Percentiles rank a stretch among this genome's conserved stretches.
Evolutionary conservation across 331 rosid species (phyloP).

Genomic region (Erythrophleum ivorense): DNA sequence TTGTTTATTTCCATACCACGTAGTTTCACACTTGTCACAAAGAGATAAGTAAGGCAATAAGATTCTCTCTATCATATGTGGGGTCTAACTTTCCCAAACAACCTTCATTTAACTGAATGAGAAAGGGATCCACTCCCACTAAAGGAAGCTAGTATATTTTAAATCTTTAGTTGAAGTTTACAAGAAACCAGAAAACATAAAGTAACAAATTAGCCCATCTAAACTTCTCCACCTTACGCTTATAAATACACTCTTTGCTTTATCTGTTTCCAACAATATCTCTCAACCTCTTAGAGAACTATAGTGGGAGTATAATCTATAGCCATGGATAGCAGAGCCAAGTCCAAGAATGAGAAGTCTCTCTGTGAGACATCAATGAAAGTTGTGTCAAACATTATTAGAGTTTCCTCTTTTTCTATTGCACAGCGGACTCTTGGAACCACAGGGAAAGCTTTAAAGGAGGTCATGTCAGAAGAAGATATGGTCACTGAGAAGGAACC

Average conservation of each 20-base stretch:
- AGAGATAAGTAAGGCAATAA: conserved; percentile 25
- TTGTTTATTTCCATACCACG: background rate
- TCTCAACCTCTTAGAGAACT: background rate
- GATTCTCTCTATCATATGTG: conserved; percentile 39
- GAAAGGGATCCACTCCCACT: conserved; percentile 46
- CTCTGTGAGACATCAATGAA: conserved; percentile 74
- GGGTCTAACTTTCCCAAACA: conserved; percentile 35
- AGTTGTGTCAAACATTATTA: conserved; percentile 68
- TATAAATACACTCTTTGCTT: background rate
- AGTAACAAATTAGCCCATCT: background rate
- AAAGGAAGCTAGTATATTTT: conserved; percentile 26
- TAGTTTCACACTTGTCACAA: conserved; percentile 32
- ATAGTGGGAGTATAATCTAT: background rate
- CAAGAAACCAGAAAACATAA: conserved; percentile 25
- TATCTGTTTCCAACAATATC: background rate
- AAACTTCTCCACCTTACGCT: background rate
- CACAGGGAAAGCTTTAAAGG: conserved; percentile 15
- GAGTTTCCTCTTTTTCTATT: conserved; percentile 64
- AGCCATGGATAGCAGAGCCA: conserved; percentile 51
- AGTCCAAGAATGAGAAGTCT: conserved; percentile 46
- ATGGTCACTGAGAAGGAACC: conserved; percentile 30
- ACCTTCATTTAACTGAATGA: conserved; percentile 42
- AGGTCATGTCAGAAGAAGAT: background rate
- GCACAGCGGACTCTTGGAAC: conserved; percentile 46
- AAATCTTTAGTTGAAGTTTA: conserved; percentile 16